Conservation (phyloP, 176 grass and related monocot genomes). For the Urochloa ruziziensis region DNA sequence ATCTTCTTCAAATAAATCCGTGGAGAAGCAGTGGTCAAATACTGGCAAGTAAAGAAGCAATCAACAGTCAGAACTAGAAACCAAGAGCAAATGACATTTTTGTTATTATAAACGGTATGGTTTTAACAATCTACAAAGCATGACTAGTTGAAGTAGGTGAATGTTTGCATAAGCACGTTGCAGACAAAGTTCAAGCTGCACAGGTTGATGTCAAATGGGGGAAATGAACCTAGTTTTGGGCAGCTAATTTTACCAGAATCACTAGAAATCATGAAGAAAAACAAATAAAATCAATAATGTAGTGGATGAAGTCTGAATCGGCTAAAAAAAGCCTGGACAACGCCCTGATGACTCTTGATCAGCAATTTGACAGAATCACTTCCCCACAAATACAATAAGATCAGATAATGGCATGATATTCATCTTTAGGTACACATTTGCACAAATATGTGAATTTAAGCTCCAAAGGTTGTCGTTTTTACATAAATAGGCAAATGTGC, state of each 20-base stretch:
- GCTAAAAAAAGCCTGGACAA: not conserved
- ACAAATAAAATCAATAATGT: not conserved
- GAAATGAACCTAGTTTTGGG: not conserved
- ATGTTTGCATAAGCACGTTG: slow-evolving; percentile 2
- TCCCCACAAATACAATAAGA: not conserved
- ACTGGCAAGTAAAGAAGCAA: slow-evolving; percentile 49
- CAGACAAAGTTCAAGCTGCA: not conserved
- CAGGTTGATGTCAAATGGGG: not conserved
- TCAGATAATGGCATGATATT: not conserved
- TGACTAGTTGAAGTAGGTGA: not conserved
- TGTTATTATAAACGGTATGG: not conserved
- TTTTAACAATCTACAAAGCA: not conserved
- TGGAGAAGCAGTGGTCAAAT: slow-evolving; percentile 82
- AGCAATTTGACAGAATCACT: not conserved
- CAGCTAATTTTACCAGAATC: not conserved
- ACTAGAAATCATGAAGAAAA: not conserved
- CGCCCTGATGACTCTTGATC: not conserved
- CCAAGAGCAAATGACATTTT: not conserved
- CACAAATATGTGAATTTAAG: not conserved
- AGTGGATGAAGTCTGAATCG: not conserved
- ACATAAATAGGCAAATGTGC: not conserved
- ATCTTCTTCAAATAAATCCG: slow-evolving; percentile 68
- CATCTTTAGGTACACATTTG: not conserved
- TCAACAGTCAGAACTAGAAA: slow-evolving; percentile 7
- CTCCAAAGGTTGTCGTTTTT: not conserved